Evolutionary conservation across 192 early-diverging fungal species (phyloP), one percentile per base, ranked within the genome.

Genomic region (Diversispora epigaea): DNA sequence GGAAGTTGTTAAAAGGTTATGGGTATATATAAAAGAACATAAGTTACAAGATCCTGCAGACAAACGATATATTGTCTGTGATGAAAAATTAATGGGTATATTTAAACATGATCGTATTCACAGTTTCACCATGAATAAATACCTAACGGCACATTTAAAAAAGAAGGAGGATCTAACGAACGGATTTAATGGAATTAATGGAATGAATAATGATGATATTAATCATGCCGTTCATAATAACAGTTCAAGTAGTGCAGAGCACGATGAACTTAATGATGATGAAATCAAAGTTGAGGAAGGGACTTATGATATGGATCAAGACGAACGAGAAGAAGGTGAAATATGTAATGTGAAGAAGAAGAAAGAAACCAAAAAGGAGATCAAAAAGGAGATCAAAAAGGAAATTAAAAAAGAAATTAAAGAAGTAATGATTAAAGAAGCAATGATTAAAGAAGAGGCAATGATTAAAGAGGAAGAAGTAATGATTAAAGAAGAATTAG

Each of bases 71-170:
- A 86, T 90, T 65, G 62, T 84, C 21, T 86, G 86, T 63, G 89
- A 90, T 55, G 77, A 73, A 6, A 83, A 83, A 44, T 45, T 90
- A 43, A 84, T 79, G 65, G 44, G 68, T 0, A 68, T 90, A 9
- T 89, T 90, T 78, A 77, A 77, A 19, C 58, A 79, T 62, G 82
- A 86, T 47, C 32, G 84, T 56, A 81, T 90, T 46, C 85, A 84
- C 66, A 86, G 84, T 44, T 90, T 90, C 72, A 77, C 79, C 0
- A 90, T 90, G 88, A 89, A 88, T 77, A 86, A 82, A 56, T 79
- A 86, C 73, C 71, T 90, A 22, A 79, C 79, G 25, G 80, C 62
- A n/a, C 89, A 91, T 70, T 65, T 90, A 40, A 79, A 79, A 46
- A 86, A 86, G 43, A 81, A 82, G 50, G 78, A 81, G 7, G 75